phyloP scores from a whole-genome alignment of 2,329 filamentous ascomycete species.

The Calonectria pseudoturangicola region DNA sequence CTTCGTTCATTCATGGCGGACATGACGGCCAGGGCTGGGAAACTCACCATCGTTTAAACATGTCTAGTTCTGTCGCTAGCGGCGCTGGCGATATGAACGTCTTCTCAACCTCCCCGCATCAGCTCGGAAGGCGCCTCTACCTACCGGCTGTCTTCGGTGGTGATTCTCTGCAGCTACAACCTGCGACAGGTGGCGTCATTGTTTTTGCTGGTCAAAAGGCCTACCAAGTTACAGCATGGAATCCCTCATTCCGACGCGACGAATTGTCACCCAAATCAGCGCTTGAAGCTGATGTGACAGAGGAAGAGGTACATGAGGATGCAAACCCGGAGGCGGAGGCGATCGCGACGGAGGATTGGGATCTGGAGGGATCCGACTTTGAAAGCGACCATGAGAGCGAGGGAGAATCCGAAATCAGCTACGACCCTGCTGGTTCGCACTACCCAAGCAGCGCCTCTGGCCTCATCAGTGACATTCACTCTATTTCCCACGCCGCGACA shows the following conservation, averaged over 20 bases:
- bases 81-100: background rate
- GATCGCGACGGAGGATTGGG: background rate
- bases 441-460: background rate
- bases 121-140: constrained; percentile 7
- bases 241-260: constrained; percentile 1
- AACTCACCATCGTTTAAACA: background rate
- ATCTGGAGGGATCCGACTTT: constrained; percentile 1
- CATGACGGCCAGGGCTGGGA: background rate
- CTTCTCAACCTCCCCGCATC: background rate
- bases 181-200: background rate
- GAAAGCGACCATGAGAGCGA: constrained; percentile 4
- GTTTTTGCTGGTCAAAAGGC: constrained; percentile 17
- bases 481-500: background rate
- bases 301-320: background rate
- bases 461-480: background rate
- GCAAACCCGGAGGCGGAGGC: background rate
- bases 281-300: background rate
- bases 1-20: background rate
- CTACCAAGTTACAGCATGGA: constrained; percentile 17
- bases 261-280: background rate
- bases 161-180: background rate
- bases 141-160: background rate
- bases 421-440: background rate
- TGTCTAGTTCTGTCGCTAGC: constrained; percentile 4
- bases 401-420: background rate